Base-by-base conservation (phyloP, 768 basidiomycete genomes). In the Saitozyma podzolica region DNA sequence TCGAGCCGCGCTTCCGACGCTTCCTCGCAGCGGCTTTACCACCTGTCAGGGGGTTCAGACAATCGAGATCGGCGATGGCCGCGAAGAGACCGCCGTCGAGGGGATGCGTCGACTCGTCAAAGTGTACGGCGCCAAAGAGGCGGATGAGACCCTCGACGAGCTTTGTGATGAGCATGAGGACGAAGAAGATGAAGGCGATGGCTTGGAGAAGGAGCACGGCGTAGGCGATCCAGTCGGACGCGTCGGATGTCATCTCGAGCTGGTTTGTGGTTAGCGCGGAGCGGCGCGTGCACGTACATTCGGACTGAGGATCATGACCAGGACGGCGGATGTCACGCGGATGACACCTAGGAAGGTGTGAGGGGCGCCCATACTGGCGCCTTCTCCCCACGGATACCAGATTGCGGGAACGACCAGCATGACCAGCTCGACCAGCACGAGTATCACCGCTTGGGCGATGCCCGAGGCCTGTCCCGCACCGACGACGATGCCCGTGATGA, bases 381-480 rank as follows among this genome's bases (percentile, higher is more conserved):
- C 92, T 57, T 89, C 89, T 40, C 91, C 92, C 95, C 95, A 99
- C 16, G 94, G 94, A 62, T 96, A 84, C 92, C 92, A 96, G 40
- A 95, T 83, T 64, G 90, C 93, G 40, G 94, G 96, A 37, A 90
- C 86, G 61, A 98, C 82, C 6, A 93, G 91, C 50, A 89, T 87
- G 19, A 84, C 83, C 14, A 99, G 89, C 78, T 99, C 96, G 17
- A 92, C 85, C 40, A 96, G 84, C 37, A 98, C 83, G 66, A 99
- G 87, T 58, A 97, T 84, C 67, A 95, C 87, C 4, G 92, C 89
- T 76, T 98, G 96, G 3, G 90, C 87, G 0, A 92, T 94, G 4
- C 94, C 95, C 64, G 89, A 90, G 63, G 84, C 83, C 81, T 97
- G 95, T 10, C 89, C 92, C 43, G 87, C 92, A 9, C 95, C 95